Percentiles rank a stretch among this genome's conserved stretches.
phyloP scores from a whole-genome alignment of 768 basidiomycete genomes.

The Astraeus odoratus region DNA sequence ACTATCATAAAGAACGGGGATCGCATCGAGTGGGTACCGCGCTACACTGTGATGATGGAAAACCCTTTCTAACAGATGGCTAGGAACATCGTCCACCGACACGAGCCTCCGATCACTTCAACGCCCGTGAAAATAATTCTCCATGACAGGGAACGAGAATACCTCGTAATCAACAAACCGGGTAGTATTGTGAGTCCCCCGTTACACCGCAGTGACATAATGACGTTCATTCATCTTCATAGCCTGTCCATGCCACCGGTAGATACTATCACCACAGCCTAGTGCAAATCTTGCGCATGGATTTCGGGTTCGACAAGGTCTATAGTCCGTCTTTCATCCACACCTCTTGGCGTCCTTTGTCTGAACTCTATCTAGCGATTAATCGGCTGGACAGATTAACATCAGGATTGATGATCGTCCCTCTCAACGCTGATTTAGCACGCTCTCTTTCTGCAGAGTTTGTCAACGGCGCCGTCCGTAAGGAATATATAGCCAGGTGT shows the following conservation, averaged over 20 bases:
- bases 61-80: no score
- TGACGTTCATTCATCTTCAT: conserved; percentile 8
- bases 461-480: conserved; percentile 69
- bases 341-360: background rate
- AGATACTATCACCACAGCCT: conserved; percentile 86
- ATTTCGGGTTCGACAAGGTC: conserved; percentile 74
- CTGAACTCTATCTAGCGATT: conserved; percentile 50
- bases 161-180: conserved; percentile 94
- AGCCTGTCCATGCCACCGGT: conserved; percentile 92
- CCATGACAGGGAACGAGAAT: conserved; percentile 71
- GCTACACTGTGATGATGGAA: no score
- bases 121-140: conserved; percentile 74
- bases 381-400: conserved; percentile 93
- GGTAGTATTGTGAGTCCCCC: conserved; percentile 80
- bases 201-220: conserved; percentile 3
- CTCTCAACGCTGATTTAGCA: conserved; percentile 64
- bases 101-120: conserved; percentile 91
- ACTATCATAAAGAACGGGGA: conserved; percentile 83
- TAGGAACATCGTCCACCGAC: conserved; percentile 92
- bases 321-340: conserved; percentile 55
- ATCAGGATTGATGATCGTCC: conserved; percentile 92
- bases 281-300: conserved; percentile 76
- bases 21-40: conserved; percentile 65
- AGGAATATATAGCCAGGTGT: conserved; percentile 90
- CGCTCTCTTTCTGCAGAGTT: conserved; percentile 75